phyloP scores from a whole-genome alignment of 2,329 filamentous ascomycete genomes.

The Arthrobotrys pseudoclavata region DNA sequence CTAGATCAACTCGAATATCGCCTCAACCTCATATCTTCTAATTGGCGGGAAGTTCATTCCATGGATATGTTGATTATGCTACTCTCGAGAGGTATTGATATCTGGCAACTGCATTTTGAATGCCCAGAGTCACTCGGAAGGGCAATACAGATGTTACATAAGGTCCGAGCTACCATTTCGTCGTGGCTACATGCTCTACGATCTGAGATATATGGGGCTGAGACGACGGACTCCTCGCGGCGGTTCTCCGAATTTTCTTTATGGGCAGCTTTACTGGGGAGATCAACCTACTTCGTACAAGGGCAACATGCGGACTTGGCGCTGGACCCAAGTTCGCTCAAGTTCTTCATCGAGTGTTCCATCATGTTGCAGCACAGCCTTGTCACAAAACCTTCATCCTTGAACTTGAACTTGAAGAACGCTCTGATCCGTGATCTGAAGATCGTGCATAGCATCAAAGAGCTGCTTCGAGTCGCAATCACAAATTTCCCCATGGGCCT shows the following conservation, averaged over 20 bases:
- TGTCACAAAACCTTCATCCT: conserved; percentile 21
- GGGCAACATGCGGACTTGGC: conserved; percentile 21
- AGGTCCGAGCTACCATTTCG: conserved; percentile 68
- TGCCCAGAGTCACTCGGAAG: conserved; percentile 35
- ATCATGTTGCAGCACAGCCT: conserved; percentile 44
- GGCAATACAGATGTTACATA: conserved; percentile 65
- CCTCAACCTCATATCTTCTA: conserved; percentile 69
- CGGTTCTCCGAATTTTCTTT: conserved; percentile 69
- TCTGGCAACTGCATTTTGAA: conserved; percentile 62
- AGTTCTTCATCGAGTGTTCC: conserved; percentile 44
- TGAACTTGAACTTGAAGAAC: conserved; percentile 23
- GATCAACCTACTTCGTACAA: conserved; percentile 67
- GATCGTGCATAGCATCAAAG: conserved; percentile 26
- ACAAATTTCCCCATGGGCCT: neutral
- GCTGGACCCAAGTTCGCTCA: conserved; percentile 3
- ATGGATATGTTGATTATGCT: conserved; percentile 74
- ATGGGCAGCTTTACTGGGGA: conserved; percentile 72
- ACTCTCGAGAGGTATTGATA: conserved; percentile 65
- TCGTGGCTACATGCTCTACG: conserved; percentile 71
- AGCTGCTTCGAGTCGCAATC: conserved; percentile 8
- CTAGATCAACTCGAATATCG: conserved; percentile 69
- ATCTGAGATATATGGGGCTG: conserved; percentile 67
- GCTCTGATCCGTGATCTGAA: conserved; percentile 21
- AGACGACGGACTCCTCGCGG: conserved; percentile 66
- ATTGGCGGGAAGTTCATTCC: conserved; percentile 73